These are phyloP conservation scores for Podospora pseudopauciseta DNA, from an alignment of 495 filamentous ascomycete species.

Conservation along the genomic window DNA sequence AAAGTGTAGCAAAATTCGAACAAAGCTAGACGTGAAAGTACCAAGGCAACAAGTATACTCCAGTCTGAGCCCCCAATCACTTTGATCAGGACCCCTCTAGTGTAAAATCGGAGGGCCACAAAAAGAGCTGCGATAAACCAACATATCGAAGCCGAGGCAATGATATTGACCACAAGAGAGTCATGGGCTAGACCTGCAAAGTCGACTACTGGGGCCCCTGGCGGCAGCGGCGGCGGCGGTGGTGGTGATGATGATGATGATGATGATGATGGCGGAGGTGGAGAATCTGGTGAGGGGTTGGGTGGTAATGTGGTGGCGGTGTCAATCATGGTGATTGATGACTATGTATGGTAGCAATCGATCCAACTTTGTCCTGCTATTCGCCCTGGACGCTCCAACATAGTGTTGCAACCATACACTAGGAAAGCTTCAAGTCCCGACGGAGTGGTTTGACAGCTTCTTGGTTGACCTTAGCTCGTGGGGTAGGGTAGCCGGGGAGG, in stretches of 20 bases:
- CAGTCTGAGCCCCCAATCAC: conserved; percentile 30
- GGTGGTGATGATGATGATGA: conserved; percentile 1
- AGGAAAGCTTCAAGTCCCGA: neutral
- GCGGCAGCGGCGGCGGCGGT: conserved; percentile 9
- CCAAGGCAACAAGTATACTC: conserved; percentile 30
- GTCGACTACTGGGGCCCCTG: conserved; percentile 1
- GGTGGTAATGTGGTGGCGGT: neutral
- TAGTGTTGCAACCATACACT: neutral
- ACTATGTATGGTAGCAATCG: neutral
- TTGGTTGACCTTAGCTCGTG: neutral
- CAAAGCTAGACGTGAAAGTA: conserved; percentile 2
- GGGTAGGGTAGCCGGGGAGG: neutral
- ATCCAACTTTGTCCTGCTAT: neutral
- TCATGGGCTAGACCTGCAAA: conserved; percentile 25
- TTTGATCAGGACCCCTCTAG: conserved; percentile 24
- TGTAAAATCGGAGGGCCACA: conserved; percentile 32
- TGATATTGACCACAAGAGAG: conserved; percentile 25
- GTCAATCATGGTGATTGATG: neutral
- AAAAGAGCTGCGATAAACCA: conserved; percentile 30
- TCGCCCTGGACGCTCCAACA: neutral
- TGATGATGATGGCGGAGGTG: neutral
- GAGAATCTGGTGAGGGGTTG: neutral
- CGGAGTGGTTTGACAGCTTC: conserved; percentile 1
- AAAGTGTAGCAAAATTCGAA: neutral
- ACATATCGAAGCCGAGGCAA: conserved; percentile 20